Conservation (phyloP, 495 filamentous ascomycete genomes). For the Penicillium desertorum region DNA sequence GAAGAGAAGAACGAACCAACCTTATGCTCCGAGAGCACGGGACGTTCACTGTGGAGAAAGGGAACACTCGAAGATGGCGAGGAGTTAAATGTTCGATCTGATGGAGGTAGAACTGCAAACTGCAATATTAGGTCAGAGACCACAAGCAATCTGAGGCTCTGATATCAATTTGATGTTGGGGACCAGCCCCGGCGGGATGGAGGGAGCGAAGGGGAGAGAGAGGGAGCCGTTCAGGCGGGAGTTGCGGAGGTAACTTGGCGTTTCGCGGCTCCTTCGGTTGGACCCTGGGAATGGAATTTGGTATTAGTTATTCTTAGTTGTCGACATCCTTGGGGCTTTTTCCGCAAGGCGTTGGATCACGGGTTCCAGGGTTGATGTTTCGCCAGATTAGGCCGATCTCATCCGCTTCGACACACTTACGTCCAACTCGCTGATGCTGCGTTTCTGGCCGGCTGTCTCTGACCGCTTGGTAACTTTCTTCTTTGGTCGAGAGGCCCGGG, state of each 20-base stretch:
- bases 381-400: slow-evolving; percentile 28
- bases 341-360: slow-evolving; percentile 18
- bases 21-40: slow-evolving; percentile 33
- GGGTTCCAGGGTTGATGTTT: slow-evolving; percentile 25
- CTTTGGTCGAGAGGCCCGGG: slow-evolving; percentile 61
- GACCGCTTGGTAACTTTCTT: slow-evolving; percentile 57
- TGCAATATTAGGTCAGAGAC: slow-evolving; percentile 19
- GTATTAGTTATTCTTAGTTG: slow-evolving; percentile 40
- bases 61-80: slow-evolving; percentile 12
- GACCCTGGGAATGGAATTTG: slow-evolving; percentile 31
- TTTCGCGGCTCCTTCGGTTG: slow-evolving; percentile 38
- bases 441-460: slow-evolving; percentile 41
- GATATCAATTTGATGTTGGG: slow-evolving; percentile 23
- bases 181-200: slow-evolving; percentile 37
- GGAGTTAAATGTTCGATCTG: slow-evolving; percentile 21
- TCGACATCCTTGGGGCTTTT: slow-evolving; percentile 20
- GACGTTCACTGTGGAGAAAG: slow-evolving; percentile 17
- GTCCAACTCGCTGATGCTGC: slow-evolving; percentile 46
- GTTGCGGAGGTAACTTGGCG: slow-evolving; percentile 41
- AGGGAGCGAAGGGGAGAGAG: neutral
- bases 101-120: slow-evolving; percentile 21
- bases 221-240: slow-evolving; percentile 34
- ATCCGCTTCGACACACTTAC: slow-evolving; percentile 43
- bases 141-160: slow-evolving; percentile 1
- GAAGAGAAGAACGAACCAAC: slow-evolving; percentile 40